Evolutionary conservation across 2,329 filamentous ascomycete genomes (phyloP).

Genomic region (Fusarium vanettenii): DNA sequence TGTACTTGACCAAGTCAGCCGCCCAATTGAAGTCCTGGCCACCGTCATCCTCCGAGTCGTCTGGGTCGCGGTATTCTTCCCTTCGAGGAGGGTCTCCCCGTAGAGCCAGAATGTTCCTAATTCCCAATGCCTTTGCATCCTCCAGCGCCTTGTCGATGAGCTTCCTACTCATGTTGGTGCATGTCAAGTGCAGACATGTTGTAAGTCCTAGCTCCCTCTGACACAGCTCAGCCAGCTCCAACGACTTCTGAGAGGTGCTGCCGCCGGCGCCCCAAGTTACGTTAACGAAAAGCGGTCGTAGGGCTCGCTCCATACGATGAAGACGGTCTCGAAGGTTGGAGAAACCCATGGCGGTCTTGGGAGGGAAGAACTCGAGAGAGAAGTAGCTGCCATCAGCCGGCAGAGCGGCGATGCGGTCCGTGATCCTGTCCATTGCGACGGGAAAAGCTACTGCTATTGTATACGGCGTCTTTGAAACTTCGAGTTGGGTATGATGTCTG

Average conservation of each 20-base stretch:
- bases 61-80: constrained; percentile 81
- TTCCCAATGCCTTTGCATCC: constrained; percentile 88
- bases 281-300: constrained; percentile 94
- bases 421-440: constrained; percentile 82
- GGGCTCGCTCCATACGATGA: constrained; percentile 91
- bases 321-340: constrained; percentile 93
- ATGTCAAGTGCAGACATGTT: constrained; percentile 95
- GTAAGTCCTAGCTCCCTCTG: constrained; percentile 92
- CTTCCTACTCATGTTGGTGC: constrained; percentile 93
- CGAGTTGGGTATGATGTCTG: not conserved
- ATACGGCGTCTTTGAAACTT: not conserved
- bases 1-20: constrained; percentile 89
- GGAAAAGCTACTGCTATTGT: not conserved
- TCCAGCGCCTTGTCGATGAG: constrained; percentile 90
- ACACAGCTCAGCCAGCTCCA: constrained; percentile 94
- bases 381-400: constrained; percentile 86
- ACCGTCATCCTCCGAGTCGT: constrained; percentile 67
- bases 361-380: constrained; percentile 99
- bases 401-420: constrained; percentile 92
- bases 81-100: constrained; percentile 90
- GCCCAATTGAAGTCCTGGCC: constrained; percentile 90
- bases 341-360: constrained; percentile 96
- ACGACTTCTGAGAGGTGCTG: constrained; percentile 88
- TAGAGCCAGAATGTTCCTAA: constrained; percentile 92
- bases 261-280: constrained; percentile 98